Evolutionary conservation across 441 rosid species (phyloP).

Genomic region (Macaranga tanarius): DNA sequence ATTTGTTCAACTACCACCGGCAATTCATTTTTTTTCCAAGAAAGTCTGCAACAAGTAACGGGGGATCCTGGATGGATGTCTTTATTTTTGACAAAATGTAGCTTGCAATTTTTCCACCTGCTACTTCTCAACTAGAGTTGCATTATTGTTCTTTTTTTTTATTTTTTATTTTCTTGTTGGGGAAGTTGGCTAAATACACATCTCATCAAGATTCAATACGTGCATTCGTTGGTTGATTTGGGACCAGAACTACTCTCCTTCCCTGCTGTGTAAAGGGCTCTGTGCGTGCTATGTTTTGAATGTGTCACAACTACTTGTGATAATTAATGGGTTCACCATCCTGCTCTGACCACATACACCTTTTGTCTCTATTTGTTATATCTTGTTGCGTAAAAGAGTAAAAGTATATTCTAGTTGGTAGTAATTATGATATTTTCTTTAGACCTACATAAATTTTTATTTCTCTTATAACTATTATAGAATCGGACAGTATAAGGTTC

Average conservation of each 20-base stretch:
- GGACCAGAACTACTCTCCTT: slow-evolving; percentile 14
- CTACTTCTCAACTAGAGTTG: slow-evolving; percentile 2
- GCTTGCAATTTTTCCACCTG: slow-evolving; percentile 16
- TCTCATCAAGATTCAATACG: neutral
- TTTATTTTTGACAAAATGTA: slow-evolving; percentile 19
- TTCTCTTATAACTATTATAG: too few relatives aligned
- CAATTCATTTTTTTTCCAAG: slow-evolving; percentile 11
- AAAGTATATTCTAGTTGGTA: neutral
- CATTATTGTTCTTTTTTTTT: neutral
- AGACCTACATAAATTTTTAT: too few relatives aligned
- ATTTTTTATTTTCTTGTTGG: neutral
- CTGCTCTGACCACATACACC: neutral
- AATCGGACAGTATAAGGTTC: too few relatives aligned
- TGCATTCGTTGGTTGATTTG: slow-evolving; percentile 8
- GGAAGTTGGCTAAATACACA: slow-evolving; percentile 19
- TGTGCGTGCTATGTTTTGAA: neutral
- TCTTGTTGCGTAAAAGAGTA: slow-evolving; percentile 5
- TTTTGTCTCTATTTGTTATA: slow-evolving; percentile 1
- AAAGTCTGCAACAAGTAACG: neutral
- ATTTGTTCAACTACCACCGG: slow-evolving; percentile 31
- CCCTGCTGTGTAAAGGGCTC: neutral
- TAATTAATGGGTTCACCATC: neutral
- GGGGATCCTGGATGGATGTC: neutral
- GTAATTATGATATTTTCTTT: neutral
- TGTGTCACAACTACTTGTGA: neutral